Evolutionary conservation across 2,329 filamentous ascomycete genomes (phyloP), one percentile per base, ranked within the genome.

Genomic region (Fusarium sp.): DNA sequence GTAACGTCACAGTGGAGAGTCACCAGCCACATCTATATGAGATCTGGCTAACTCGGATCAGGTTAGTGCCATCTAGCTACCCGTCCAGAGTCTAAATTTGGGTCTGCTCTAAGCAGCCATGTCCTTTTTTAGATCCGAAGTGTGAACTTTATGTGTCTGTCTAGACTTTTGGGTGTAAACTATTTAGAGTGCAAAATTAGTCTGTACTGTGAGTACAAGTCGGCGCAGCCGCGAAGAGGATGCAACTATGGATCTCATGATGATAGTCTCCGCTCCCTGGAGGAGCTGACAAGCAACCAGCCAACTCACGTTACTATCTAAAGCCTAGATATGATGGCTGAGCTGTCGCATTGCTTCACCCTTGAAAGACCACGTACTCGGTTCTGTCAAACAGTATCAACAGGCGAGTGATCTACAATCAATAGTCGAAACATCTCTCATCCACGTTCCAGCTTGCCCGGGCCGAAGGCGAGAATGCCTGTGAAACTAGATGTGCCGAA

Each of bases 41-140:
- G 55, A 54, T 65, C 50, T 24, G 4, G n/a, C 62, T 59, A 55
- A 41, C 44, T 48, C 16, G 2, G 18, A 42, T 41, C 3, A 54
- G 48, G 18, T 41, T 74, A 77, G 75, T 51, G 13, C 24, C 57
- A 68, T 74, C 65, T 55, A 15, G 47, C 54, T 57, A 48, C 36
- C 44, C 31, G 41, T 73, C 62, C 59, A 59, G 66, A 76, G 61
- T 61, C 63, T 68, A 75, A 73, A 74, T 74, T 77, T 74, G 68
- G 71, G 35, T 68, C 66, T 73, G 44, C 42, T 73, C 61, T 75
- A 71, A 76, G 62, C 71, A 47, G 56, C 63, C 58, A 64, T 36
- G 31, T 60, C 56, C 68, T 42, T 56, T 67, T 70, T 70, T 67
- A 61, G 66, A 57, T 61, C 39, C 33, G 41, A 51, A 56, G 50